Evolutionary conservation across 2,329 filamentous ascomycete genomes (phyloP).

Genomic region (Xylariaceae sp.): DNA sequence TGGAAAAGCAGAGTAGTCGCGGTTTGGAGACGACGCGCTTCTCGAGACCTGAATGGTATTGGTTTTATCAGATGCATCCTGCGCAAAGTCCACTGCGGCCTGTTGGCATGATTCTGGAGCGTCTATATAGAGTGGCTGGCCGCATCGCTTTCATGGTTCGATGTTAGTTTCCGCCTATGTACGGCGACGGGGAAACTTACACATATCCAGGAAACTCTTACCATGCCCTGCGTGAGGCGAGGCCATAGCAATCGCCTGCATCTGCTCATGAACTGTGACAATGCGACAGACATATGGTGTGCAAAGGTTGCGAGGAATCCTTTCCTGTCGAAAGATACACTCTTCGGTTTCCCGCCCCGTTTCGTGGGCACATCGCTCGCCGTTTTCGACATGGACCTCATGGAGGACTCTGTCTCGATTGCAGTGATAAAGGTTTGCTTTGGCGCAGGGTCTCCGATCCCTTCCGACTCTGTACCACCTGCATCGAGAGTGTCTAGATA

Average conservation of each 20-base stretch:
- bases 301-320: background rate
- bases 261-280: background rate
- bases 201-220: conserved; percentile 6
- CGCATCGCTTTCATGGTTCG: conserved; percentile 2
- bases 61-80: conserved; percentile 2
- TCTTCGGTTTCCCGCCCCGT: no score
- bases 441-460: no score
- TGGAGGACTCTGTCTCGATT: no score
- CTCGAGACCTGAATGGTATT: background rate
- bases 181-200: background rate
- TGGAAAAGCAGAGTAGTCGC: background rate
- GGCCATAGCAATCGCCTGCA: conserved; percentile 1
- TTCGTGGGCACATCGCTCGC: no score
- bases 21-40: background rate
- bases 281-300: no score
- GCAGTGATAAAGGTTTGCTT: no score
- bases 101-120: background rate
- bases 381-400: no score
- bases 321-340: no score
- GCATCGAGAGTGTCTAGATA: no score
- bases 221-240: background rate
- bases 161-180: background rate
- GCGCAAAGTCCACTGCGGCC: conserved; percentile 2
- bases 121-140: conserved; percentile 4
- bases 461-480: no score